These are phyloP conservation scores for Verticillium tricorpus DNA, from an alignment of 2,329 filamentous ascomycete species.

Conservation along the genomic window DNA sequence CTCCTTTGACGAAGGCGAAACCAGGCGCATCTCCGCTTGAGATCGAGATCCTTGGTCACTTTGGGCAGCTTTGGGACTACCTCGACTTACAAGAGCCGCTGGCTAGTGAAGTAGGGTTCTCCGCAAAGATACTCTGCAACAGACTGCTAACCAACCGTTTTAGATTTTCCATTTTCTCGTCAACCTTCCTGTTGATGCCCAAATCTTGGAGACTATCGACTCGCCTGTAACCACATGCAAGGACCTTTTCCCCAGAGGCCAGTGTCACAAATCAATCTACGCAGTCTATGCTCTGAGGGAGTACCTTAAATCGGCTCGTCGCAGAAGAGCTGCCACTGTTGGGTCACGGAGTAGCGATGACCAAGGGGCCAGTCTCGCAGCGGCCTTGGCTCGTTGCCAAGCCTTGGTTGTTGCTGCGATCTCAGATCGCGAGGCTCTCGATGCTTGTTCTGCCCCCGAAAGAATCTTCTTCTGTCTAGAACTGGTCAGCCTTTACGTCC, in stretches of 20 bases:
- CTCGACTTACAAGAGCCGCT: conserved; percentile 68
- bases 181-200: conserved; percentile 64
- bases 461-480: conserved; percentile 45
- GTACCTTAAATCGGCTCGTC: conserved; percentile 47
- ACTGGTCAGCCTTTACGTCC: conserved; percentile 53
- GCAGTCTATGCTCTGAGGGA: conserved; percentile 62
- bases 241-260: conserved; percentile 62
- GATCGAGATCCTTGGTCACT: conserved; percentile 74
- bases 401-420: conserved; percentile 46
- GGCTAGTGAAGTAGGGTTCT: conserved; percentile 55
- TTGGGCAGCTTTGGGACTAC: conserved; percentile 78
- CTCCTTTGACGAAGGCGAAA: conserved; percentile 38
- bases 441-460: conserved; percentile 29
- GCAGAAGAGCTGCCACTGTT: conserved; percentile 9
- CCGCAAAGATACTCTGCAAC: background rate
- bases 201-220: conserved; percentile 55
- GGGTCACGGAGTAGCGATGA: conserved; percentile 8
- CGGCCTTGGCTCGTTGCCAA: conserved; percentile 36
- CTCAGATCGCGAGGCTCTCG: conserved; percentile 8
- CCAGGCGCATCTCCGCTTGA: conserved; percentile 62
- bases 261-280: conserved; percentile 71
- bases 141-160: conserved; percentile 12
- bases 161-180: conserved; percentile 68
- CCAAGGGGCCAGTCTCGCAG: conserved; percentile 15
- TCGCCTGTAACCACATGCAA: conserved; percentile 45